Base-by-base conservation (phyloP, 2,329 filamentous ascomycete species). In the Sodiomyces alkalinus region DNA sequence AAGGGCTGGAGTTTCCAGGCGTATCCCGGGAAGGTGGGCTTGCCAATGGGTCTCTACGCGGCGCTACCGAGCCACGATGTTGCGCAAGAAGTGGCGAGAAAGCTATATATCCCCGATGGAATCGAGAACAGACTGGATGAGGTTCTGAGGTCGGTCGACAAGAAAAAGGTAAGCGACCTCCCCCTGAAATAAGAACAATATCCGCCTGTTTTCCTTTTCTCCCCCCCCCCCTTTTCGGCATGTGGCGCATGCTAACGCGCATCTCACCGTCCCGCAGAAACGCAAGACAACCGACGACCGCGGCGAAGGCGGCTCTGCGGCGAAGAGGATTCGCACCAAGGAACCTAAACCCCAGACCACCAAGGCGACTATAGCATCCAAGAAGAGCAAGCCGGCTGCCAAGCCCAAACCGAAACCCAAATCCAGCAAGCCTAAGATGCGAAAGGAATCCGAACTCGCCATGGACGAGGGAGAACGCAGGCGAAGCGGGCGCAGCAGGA, bases 1-100 rank as follows among this genome's bases (percentile, higher is more conserved):
- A 81, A 80, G 46, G 77, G 75, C 22, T 94, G 87, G 77, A 76
- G 70, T 22, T 77, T 96, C 46, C 80, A 90, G 45, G 77, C 80
- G 2, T 92, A 77, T 50, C 72, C 85, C 0, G 74, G 70, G 23
- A 92, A 92, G 52, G 68, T 90, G 33, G 75, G 80, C 11, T 56
- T 96, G 33, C 86, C 90, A 1, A 68, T 71, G 17, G 79, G 79
- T 2, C 64, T 96, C 11, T 96, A 90, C 50, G 66, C 67, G 11
- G 62, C 73, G 4, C 65, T 96, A 38, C 68, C 75, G 13, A 81
- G 70, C 35, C 85, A 92, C 43, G 70, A 77, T 17, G 68, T 74
- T 27, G 86, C 86, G 1, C 80, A 90, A 45, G 72, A 81, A 42
- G 85, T 93, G 44, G 83, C 86, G 0, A 76, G 83, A 49, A 92